Conservation (phyloP, 352 stramenopile genomes). For the Aphanomyces astaci region DNA sequence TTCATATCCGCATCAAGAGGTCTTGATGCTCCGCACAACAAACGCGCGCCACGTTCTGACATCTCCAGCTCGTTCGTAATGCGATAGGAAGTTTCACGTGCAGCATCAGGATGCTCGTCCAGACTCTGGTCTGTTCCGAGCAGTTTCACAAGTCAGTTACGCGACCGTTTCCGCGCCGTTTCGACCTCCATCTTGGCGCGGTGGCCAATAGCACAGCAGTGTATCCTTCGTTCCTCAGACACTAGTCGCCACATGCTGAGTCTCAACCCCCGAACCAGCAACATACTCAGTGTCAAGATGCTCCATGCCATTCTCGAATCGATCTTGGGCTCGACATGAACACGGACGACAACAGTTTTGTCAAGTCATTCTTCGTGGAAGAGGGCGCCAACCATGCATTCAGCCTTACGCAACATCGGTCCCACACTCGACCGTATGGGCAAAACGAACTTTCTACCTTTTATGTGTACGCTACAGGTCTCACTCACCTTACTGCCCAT, state of each 20-base stretch:
- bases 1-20: too few species aligned
- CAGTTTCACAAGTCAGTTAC: not conserved
- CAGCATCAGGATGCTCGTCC: too few species aligned
- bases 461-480: too few species aligned
- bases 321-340: not conserved
- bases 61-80: too few species aligned
- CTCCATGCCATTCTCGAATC: not conserved
- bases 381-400: not conserved
- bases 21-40: too few species aligned
- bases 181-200: not conserved
- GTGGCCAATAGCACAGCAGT: not conserved
- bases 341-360: slow-evolving; percentile 22
- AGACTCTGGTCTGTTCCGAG: not conserved
- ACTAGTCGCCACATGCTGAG: not conserved
- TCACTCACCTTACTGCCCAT: not conserved
- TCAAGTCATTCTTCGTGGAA: slow-evolving; percentile 21
- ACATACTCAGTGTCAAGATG: not conserved
- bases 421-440: not conserved
- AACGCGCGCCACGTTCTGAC: too few species aligned
- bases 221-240: not conserved
- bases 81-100: too few species aligned
- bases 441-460: too few species aligned
- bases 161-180: not conserved
- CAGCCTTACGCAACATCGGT: not conserved
- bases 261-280: not conserved